phyloP scores from a whole-genome alignment of 352 stramenopile species.

The Thalassiosira livingstoniorum region DNA sequence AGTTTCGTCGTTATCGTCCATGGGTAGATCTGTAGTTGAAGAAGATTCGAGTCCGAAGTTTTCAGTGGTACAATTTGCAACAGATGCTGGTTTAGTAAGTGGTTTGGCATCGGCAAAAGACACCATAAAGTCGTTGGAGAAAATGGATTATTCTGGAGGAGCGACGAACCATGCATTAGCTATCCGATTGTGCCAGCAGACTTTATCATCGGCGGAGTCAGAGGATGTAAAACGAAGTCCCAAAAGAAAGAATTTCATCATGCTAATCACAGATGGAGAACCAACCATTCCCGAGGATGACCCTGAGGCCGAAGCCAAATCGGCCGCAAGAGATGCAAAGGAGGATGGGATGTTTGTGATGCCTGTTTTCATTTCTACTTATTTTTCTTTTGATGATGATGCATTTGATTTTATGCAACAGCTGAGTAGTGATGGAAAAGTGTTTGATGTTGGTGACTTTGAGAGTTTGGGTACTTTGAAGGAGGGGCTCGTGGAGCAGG shows the following conservation, averaged over 20 bases:
- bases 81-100: not conserved
- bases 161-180: constrained; percentile 6
- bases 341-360: constrained; percentile 1
- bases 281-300: not conserved
- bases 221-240: not conserved
- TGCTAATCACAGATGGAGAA: constrained; percentile 12
- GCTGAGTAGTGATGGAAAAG: constrained; percentile 18
- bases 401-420: constrained; percentile 27
- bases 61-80: not conserved
- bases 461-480: constrained; percentile 23
- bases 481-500: constrained; percentile 22
- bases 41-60: not conserved
- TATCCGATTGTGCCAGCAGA: not conserved
- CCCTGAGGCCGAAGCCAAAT: not conserved
- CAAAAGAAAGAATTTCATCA: not conserved
- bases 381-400: not conserved
- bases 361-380: not conserved
- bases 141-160: constrained; percentile 10
- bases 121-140: not conserved
- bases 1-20: too few species aligned
- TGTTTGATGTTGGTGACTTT: constrained; percentile 40
- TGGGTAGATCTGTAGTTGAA: not conserved
- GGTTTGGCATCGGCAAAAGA: not conserved
- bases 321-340: not conserved
- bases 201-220: not conserved